These are phyloP conservation scores for Penicillium silybi DNA, from an alignment of 495 filamentous ascomycete species.

Conservation along the genomic window DNA sequence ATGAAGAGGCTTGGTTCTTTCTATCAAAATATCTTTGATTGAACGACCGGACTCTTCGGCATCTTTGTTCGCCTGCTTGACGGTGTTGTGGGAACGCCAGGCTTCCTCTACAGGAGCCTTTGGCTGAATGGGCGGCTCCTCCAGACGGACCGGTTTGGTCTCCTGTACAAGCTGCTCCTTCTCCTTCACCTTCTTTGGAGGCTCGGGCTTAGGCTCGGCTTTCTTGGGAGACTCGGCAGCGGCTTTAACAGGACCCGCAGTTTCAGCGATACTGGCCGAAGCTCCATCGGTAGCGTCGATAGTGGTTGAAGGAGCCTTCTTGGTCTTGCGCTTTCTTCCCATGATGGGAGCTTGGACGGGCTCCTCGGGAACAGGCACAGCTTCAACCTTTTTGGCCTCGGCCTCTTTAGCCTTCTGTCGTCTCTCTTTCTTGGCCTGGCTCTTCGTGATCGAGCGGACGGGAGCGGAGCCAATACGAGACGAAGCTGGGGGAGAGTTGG, in stretches of 20 bases:
- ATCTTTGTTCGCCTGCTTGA: conserved; percentile 39
- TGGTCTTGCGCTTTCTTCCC: conserved; percentile 87
- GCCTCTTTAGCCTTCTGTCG: conserved; percentile 56
- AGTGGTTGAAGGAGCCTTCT: conserved; percentile 54
- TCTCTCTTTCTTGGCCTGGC: conserved; percentile 82
- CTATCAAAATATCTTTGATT: conserved; percentile 38
- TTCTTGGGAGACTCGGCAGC: conserved; percentile 22
- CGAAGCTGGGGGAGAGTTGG: conserved; percentile 78
- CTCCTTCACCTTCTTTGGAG: conserved; percentile 31
- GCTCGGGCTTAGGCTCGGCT: conserved; percentile 23
- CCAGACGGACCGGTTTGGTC: conserved; percentile 23
- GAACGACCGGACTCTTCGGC: conserved; percentile 31
- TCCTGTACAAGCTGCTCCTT: conserved; percentile 38
- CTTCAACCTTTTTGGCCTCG: conserved; percentile 61
- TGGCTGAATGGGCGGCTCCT: conserved; percentile 27
- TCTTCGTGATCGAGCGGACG: conserved; percentile 79
- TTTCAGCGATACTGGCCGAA: conserved; percentile 28
- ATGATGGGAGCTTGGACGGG: conserved; percentile 75
- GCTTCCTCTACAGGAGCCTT: conserved; percentile 27
- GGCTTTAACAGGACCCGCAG: conserved; percentile 33
- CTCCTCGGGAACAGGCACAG: conserved; percentile 49
- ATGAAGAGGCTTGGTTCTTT: conserved; percentile 40
- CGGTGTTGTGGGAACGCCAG: conserved; percentile 43
- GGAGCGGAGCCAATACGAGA: conserved; percentile 72
- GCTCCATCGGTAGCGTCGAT: conserved; percentile 38